These are phyloP conservation scores for Cymbopogon citratus DNA, from an alignment of 176 grass and related monocot genomes.

Conservation along the genomic window DNA sequence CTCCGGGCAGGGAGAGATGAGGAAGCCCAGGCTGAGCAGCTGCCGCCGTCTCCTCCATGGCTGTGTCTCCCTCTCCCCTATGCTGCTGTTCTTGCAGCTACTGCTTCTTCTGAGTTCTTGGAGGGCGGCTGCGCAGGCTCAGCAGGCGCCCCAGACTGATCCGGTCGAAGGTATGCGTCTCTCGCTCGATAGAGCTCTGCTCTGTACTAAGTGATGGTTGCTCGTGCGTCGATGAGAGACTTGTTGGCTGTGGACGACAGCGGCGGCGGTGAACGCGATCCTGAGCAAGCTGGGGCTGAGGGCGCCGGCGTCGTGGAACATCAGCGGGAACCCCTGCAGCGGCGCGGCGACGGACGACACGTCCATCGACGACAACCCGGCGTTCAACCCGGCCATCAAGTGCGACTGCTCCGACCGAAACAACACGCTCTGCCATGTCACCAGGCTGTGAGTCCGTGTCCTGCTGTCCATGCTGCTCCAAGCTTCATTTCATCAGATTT, in stretches of 20 bases:
- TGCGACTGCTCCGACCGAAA: conserved; percentile 56
- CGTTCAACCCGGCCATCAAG: conserved; percentile 65
- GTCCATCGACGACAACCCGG: conserved; percentile 35
- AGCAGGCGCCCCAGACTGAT: conserved; percentile 25
- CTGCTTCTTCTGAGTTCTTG: not conserved
- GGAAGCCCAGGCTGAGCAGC: not conserved
- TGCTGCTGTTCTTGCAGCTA: not conserved
- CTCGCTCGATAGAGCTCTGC: not conserved
- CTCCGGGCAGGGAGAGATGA: not conserved
- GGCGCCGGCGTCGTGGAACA: conserved; percentile 57
- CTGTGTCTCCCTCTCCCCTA: not conserved
- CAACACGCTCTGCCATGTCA: conserved; percentile 54
- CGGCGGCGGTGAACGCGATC: conserved; percentile 65
- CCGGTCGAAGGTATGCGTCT: conserved; percentile 39
- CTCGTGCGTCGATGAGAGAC: not conserved
- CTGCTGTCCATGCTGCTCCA: no score
- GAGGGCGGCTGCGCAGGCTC: conserved; percentile 35
- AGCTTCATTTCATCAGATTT: not conserved
- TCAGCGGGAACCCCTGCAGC: conserved; percentile 73
- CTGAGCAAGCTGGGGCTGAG: conserved; percentile 38
- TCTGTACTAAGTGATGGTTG: not conserved
- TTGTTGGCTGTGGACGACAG: conserved; percentile 14
- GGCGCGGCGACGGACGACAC: conserved; percentile 59
- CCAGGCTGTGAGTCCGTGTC: conserved; percentile 36
- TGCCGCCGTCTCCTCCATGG: conserved; percentile 12